phyloP scores from a whole-genome alignment of 176 grass and related monocot genomes.

The Carex scoparia region DNA sequence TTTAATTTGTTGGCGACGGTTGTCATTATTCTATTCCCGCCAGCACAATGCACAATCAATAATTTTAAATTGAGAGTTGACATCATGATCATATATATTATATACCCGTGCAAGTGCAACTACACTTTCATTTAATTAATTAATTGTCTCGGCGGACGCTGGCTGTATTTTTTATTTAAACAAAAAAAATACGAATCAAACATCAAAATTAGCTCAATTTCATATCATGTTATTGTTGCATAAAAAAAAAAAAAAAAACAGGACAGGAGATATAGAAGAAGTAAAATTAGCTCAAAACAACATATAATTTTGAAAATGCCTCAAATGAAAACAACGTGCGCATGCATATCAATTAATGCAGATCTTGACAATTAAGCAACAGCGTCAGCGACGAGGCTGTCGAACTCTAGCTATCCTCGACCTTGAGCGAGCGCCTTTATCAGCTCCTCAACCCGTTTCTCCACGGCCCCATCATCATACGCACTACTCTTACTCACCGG shows the following conservation, averaged over 20 bases:
- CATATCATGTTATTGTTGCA: neutral
- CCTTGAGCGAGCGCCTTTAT: constrained; percentile 35
- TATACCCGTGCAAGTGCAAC: neutral
- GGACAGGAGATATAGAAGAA: neutral
- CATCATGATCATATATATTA: no score
- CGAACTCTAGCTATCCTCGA: constrained; percentile 27
- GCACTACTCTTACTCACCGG: constrained; percentile 37
- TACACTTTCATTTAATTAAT: neutral
- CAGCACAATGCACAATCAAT: neutral
- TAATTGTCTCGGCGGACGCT: neutral
- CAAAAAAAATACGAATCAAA: neutral
- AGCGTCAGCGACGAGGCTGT: neutral
- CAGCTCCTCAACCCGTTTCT: constrained; percentile 45
- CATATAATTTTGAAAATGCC: neutral
- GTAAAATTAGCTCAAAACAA: neutral
- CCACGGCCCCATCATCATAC: constrained; percentile 25
- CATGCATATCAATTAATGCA: neutral
- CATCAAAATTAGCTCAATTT: neutral
- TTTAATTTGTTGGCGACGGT: neutral
- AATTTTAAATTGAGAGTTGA: neutral
- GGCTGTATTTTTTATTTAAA: neutral
- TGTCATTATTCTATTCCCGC: neutral
- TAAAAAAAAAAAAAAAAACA: neutral
- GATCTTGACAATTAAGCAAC: neutral
- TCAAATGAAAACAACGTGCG: neutral